Evolutionary conservation across 495 filamentous ascomycete species (phyloP).

Genomic region (Aspergillus homomorphus): DNA sequence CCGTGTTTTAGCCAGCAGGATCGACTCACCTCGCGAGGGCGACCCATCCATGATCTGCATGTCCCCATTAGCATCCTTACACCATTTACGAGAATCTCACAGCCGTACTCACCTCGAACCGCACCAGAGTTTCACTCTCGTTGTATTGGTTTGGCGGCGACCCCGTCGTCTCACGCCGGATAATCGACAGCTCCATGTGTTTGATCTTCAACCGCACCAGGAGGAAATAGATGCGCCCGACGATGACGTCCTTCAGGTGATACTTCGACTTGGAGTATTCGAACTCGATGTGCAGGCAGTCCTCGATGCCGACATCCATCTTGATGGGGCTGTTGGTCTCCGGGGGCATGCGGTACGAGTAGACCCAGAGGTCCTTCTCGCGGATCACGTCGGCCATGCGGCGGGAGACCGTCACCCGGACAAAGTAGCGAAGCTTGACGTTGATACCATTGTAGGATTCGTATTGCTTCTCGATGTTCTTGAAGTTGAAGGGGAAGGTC

Average conservation of each 20-base stretch:
- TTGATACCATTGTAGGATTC: conserved; percentile 99
- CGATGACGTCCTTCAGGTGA: conserved; percentile 98
- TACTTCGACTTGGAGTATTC: conserved; percentile 99
- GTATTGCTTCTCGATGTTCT: conserved; percentile 99
- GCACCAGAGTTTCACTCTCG: conserved; percentile 95
- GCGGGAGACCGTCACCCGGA: conserved; percentile 92
- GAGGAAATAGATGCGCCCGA: conserved; percentile 98
- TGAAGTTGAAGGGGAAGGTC: conserved; percentile 99
- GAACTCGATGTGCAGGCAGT: conserved; percentile 99
- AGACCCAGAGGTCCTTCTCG: conserved; percentile 99
- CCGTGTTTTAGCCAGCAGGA: not conserved
- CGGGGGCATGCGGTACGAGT: conserved; percentile 96
- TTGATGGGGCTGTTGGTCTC: conserved; percentile 98
- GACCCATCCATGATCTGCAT: conserved; percentile 96
- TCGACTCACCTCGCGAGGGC: conserved; percentile 71
- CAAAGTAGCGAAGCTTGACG: conserved; percentile 96
- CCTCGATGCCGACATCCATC: conserved; percentile 99
- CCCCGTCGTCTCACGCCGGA: conserved; percentile 92
- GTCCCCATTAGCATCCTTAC: conserved; percentile 18
- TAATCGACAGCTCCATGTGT: conserved; percentile 99
- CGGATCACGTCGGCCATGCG: conserved; percentile 97
- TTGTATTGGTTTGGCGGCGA: conserved; percentile 99
- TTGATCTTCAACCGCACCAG: conserved; percentile 98
- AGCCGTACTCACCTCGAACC: conserved; percentile 75
- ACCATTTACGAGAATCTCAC: not conserved